Base-by-base conservation (phyloP, 805 yeast genomes). In the Saturnispora besseyi region DNA sequence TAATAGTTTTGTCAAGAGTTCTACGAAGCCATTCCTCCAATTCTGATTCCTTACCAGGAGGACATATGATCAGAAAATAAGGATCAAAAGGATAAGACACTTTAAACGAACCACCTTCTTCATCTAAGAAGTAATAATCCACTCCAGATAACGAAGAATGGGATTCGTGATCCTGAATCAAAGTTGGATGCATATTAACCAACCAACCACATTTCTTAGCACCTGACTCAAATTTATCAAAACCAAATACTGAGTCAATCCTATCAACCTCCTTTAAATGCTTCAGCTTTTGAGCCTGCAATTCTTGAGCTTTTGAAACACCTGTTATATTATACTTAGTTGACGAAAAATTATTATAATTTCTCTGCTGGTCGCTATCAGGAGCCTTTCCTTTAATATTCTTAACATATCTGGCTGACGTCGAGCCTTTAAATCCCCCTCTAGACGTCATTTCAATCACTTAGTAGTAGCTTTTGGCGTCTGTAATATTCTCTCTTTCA, bases 61-160 rank as follows among this genome's bases (percentile, higher is more conserved):
- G 71, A 55, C 87, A 79, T 2, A 79, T 73, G 10, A 93, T 68
- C 46, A 84, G 77, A 60, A 93, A 86, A 64, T 93, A 93, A 0
- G 99, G 99, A 57, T 87, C 89, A 62, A 78, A 87, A 51, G 77
- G 84, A 12, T 87, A 66, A 0, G 96, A 84, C 4, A 89, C 82
- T 62, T 91, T 93, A 71, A 95, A 93, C 41, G 86, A 80, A 6
- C 97, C 99, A 44, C 99, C 99, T 63, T 90, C 97, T 59, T 87
- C 96, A 63, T 90, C 98, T 7, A 93, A 67, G 58, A 95, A 93
- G 62, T 95, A 95, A 65, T 84, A 89, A 59, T 93, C 97, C 3
- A 91, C 96, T 3, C 91, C 99, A 0, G 96, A 78, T 33, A 77
- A 72, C 9, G 96, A 96, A n/a, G 77, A 71, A 10, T 74, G 58